Percentiles rank a stretch among this genome's conserved stretches.
These are phyloP conservation scores for Holtermannia corniformis DNA, from an alignment of 768 basidiomycete species.

Conservation along the genomic window DNA sequence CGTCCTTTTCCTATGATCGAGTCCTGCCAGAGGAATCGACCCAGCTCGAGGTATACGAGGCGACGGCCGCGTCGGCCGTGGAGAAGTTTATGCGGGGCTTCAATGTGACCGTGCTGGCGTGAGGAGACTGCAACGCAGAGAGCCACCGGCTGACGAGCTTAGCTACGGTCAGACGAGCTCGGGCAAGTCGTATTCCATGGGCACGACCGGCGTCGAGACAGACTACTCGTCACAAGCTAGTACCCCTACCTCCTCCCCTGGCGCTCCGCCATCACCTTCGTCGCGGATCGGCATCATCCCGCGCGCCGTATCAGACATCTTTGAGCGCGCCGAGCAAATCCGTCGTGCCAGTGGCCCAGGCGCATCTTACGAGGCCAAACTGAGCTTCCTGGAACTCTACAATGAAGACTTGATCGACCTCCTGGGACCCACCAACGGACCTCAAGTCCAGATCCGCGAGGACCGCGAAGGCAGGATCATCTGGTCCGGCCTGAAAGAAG, in stretches of 20 bases:
- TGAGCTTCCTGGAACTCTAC: conserved; percentile 94
- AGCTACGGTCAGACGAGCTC: conserved; percentile 84
- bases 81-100: conserved; percentile 59
- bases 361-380: conserved; percentile 52
- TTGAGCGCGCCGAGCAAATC: conserved; percentile 64
- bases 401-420: conserved; percentile 98
- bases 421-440: conserved; percentile 64
- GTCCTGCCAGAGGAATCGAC: conserved; percentile 78
- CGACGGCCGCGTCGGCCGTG: conserved; percentile 60
- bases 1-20: conserved; percentile 84
- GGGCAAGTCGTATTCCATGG: conserved; percentile 98
- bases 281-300: conserved; percentile 81
- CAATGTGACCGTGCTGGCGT: conserved; percentile 96
- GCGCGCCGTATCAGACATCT: conserved; percentile 81
- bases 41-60: conserved; percentile 75
- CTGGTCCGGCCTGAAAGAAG: conserved; percentile 90
- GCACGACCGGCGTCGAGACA: conserved; percentile 79
- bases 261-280: neutral
- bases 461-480: conserved; percentile 95
- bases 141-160: neutral
- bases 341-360: conserved; percentile 56
- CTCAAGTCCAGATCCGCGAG: conserved; percentile 91
- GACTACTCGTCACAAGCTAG: conserved; percentile 51
- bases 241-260: conserved; percentile 31
- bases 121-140: conserved; percentile 5